These are phyloP conservation scores for Sherardia arvensis DNA, from an alignment of 257 asterid species.

Conservation along the genomic window DNA sequence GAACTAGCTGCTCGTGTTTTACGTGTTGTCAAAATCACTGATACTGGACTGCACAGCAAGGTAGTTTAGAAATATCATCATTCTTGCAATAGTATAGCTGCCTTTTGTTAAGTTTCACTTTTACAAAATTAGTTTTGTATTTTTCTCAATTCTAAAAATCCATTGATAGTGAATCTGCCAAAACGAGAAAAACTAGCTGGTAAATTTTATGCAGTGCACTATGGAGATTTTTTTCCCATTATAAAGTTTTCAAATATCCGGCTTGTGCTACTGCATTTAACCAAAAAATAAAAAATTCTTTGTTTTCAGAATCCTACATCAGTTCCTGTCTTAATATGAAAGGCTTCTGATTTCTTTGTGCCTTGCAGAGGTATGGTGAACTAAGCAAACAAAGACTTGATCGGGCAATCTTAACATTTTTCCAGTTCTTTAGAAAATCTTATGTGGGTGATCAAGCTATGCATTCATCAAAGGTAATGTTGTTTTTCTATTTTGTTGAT, in stretches of 20 bases:
- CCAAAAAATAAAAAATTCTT: too few relatives aligned
- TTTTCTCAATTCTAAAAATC: not conserved
- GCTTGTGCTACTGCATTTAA: not conserved
- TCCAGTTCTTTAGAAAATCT: constrained; percentile 82
- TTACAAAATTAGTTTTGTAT: not conserved
- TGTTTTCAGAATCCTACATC: too few relatives aligned
- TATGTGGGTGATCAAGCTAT: constrained; percentile 97
- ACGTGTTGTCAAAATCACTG: constrained; percentile 77
- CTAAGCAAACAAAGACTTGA: constrained; percentile 91
- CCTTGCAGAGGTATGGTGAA: constrained; percentile 80
- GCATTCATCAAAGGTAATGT: constrained; percentile 89
- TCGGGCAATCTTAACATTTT: constrained; percentile 86
- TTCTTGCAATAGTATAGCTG: not conserved
- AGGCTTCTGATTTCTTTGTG: constrained; percentile 5
- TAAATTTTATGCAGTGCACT: not conserved
- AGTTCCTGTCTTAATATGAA: too few relatives aligned
- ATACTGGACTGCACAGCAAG: constrained; percentile 81
- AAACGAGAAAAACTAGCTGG: not conserved
- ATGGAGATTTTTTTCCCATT: not conserved
- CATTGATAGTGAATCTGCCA: not conserved
- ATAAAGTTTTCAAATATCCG: not conserved
- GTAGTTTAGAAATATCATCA: constrained; percentile 21
- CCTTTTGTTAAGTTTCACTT: not conserved
- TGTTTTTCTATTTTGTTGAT: constrained; percentile 5
- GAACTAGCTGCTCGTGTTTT: constrained; percentile 94